A percentile compares a stretch with the other conserved stretches of the same genome.
These are phyloP conservation scores for Ganoderma meredithae DNA, from an alignment of 1,284 basidiomycete species.

Conservation along the genomic window DNA sequence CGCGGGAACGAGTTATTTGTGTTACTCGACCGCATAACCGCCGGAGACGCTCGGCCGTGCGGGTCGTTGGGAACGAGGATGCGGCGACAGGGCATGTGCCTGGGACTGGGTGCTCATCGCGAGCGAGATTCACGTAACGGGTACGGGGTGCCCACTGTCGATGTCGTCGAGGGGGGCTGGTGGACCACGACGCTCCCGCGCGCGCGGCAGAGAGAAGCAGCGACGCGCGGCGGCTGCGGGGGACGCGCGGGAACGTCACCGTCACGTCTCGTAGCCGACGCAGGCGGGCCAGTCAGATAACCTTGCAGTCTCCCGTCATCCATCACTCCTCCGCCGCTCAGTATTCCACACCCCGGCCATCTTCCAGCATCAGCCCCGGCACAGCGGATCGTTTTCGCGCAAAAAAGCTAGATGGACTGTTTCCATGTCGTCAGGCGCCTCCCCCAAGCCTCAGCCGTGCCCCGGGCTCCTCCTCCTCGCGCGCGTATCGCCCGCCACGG, in stretches of 20 bases:
- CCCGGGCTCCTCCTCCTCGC: background rate
- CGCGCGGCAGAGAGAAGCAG: background rate
- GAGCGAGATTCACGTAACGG: constrained; percentile 12
- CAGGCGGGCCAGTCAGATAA: constrained; percentile 8
- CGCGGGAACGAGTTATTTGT: constrained; percentile 20
- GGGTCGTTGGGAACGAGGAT: background rate
- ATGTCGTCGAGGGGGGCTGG: background rate
- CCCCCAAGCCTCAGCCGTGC: background rate
- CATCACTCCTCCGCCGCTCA: constrained; percentile 2
- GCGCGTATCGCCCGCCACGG: constrained; percentile 1
- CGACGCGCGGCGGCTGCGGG: background rate
- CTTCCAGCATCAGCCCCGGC: background rate
- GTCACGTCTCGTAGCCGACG: background rate
- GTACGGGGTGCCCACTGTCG: background rate
- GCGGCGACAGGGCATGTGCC: background rate
- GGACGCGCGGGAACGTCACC: constrained; percentile 2
- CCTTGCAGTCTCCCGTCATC: constrained; percentile 13
- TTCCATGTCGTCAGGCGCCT: constrained; percentile 15
- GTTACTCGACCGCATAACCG: constrained; percentile 1
- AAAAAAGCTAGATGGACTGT: constrained; percentile 8
- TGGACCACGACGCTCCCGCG: constrained; percentile 3
- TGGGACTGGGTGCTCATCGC: background rate
- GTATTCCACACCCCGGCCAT: background rate
- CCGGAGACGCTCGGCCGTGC: background rate
- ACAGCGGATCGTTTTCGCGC: constrained; percentile 13